Base-by-base conservation (phyloP, 768 basidiomycete species). In the Leucosporidium yakuticum region DNA sequence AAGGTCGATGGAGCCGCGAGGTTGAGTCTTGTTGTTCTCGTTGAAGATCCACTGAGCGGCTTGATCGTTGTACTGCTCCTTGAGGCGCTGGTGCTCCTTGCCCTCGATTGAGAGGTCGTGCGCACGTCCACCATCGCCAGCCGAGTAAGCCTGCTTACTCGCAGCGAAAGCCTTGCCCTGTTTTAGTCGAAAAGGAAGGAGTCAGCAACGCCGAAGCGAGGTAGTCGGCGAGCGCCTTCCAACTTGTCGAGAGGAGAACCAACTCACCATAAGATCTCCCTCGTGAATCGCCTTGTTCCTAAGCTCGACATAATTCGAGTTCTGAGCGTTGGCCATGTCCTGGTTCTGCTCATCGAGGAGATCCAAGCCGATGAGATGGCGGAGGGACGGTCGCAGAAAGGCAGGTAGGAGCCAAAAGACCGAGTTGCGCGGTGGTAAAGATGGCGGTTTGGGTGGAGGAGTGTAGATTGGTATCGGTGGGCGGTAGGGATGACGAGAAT, bases 41-140 rank as follows among this genome's bases (percentile, higher is more conserved):
- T 81, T 78, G 78, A 87, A 98, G 69, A 97, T 94, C 89, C 89
- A 95, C 60, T 87, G 84, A 67, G 87, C 86, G 2, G 94, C 95
- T 77, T 93, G 80, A 67, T 83, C 83, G 77, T 97, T 92, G 69
- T 91, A 78, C 58, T 83, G 77, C 70, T 88, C 86, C 88, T 94
- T 93, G 75, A 85, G 83, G 7, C 81, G 78, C 78, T 90, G 85
- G 77, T 94, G 89, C 50, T 81, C 81, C 77, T 91, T 90, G 23
- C 92, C 94, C 77, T 91, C 74, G 66, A 85, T 84, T 23, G 87
- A 89, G 29, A 96, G 82, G 60, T 88, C 82, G 79, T 97, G 93
- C 27, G 94, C 94, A 39, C 80, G 79, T 0, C 85, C 90, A 19
- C 90, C 87, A 71, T 96, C 86, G 4, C 88, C 85, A 1, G 81